Evolutionary conservation across 192 early-diverging fungal species (phyloP), one percentile per base, ranked within the genome.

Genomic region (Piromyces finnis): DNA sequence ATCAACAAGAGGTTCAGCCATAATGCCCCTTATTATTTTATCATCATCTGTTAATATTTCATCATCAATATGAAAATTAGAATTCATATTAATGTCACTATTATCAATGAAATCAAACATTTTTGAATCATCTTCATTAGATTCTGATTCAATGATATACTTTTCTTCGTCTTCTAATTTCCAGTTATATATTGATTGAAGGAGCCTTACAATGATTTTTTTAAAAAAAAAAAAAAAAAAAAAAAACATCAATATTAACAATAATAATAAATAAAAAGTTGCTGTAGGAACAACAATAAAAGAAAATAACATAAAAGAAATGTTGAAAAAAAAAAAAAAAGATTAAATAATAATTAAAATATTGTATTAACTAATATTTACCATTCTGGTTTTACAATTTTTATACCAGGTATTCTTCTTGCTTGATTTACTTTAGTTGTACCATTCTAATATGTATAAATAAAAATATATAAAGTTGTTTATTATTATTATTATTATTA

Each of bases 401-500:
- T 68, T 4, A 68, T 68, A 6, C 51, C 51, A 5, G 51, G 51
- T n/a, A 68, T 68, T n/a, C n/a, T 68, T 59, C 84, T 82, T 0
- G 94, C 95, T 32, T 86, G 84, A 28, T 90, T 89, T 5, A 93
- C 94, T 86, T 97, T 96, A 41, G 85, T 88, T 0, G 94, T 94
- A 15, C 92, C 90, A 15, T 83, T 86, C 90, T 92, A 77, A 28
- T 5, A 78, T 17, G 41, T 30, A 81, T 22, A 30, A 3, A 68
- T 29, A 29, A n/a, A n/a, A n/a, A n/a, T 32, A 32, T 32, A 32
- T 32, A 32, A 32, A 32, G 3, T 6, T 32, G 9, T 6, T 32
- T 32, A 6, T 32, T 32, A 32, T 6, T 32, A 32, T 32, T 32
- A 6, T 32, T 6, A 9, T 32, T 32, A 32, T 6, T 32, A 32